These are phyloP conservation scores for Cordyceps cicadae DNA, from an alignment of 2,329 filamentous ascomycete species.

Conservation along the genomic window DNA sequence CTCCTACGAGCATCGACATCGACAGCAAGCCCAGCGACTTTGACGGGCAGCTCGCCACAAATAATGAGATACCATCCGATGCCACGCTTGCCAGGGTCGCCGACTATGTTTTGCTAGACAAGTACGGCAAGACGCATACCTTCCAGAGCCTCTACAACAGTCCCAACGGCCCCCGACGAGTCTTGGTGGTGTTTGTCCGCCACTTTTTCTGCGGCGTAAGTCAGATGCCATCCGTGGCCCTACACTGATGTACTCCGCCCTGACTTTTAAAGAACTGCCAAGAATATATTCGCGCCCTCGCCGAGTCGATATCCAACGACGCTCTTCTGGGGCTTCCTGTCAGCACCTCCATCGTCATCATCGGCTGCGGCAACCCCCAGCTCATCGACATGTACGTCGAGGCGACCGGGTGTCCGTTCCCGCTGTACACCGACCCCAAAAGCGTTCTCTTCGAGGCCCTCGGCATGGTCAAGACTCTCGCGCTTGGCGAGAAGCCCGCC, in stretches of 20 bases:
- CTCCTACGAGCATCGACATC: constrained; percentile 23
- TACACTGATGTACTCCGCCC: not conserved
- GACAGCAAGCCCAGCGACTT: constrained; percentile 43
- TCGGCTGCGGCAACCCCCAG: constrained; percentile 63
- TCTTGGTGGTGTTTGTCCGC: constrained; percentile 65
- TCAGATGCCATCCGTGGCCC: constrained; percentile 14
- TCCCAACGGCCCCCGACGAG: constrained; percentile 42
- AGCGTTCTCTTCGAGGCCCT: constrained; percentile 57
- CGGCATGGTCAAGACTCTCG: constrained; percentile 59
- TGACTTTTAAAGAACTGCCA: constrained; percentile 55
- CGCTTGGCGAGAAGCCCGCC: constrained; percentile 49
- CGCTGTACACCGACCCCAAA: constrained; percentile 70
- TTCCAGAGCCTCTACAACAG: constrained; percentile 58
- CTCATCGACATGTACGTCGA: constrained; percentile 60
- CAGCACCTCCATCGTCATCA: constrained; percentile 56
- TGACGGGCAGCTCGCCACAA: constrained; percentile 45
- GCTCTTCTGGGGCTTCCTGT: constrained; percentile 41
- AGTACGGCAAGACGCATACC: constrained; percentile 47
- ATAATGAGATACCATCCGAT: constrained; percentile 44
- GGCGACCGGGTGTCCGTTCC: constrained; percentile 58
- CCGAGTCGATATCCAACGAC: constrained; percentile 46
- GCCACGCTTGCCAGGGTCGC: constrained; percentile 44
- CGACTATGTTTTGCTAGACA: constrained; percentile 51
- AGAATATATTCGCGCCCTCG: constrained; percentile 59
- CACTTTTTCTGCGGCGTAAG: constrained; percentile 76